These are phyloP conservation scores for Miscanthus lutarioriparius DNA, from an alignment of 176 grass and related monocot genomes.

Conservation along the genomic window DNA sequence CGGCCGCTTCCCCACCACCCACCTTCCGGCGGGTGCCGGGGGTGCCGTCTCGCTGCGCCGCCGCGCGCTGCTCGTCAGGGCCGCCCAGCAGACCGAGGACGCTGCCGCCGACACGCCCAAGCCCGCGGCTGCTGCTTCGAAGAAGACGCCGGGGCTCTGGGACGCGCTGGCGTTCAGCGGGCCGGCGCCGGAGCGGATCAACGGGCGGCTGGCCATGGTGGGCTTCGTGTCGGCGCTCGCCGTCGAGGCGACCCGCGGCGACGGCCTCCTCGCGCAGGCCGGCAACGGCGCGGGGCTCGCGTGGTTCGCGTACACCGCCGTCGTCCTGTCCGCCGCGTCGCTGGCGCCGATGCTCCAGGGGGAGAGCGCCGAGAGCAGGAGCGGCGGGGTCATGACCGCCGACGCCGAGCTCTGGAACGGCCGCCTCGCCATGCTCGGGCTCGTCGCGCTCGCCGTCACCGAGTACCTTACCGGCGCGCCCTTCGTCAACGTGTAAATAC, in stretches of 20 bases:
- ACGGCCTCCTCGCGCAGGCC: slow-evolving; percentile 44
- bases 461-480: slow-evolving; percentile 81
- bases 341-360: slow-evolving; percentile 69
- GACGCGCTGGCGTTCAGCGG: slow-evolving; percentile 69
- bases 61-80: background rate
- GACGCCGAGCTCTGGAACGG: slow-evolving; percentile 88
- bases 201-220: slow-evolving; percentile 65
- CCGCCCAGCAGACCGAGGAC: background rate
- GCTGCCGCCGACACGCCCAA: background rate
- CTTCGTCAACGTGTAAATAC: slow-evolving; percentile 46
- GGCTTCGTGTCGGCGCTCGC: slow-evolving; percentile 63
- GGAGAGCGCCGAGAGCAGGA: slow-evolving; percentile 36
- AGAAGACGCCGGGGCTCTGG: slow-evolving; percentile 6
- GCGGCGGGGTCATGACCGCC: slow-evolving; percentile 41
- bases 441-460: slow-evolving; percentile 76
- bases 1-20: background rate
- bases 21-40: background rate
- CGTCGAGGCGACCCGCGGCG: slow-evolving; percentile 54
- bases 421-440: slow-evolving; percentile 74
- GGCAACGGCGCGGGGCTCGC: slow-evolving; percentile 41
- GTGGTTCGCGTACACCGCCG: slow-evolving; percentile 46
- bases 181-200: slow-evolving; percentile 66
- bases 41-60: too few relatives aligned
- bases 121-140: background rate
- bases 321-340: slow-evolving; percentile 53